phyloP scores from a whole-genome alignment of 768 basidiomycete species.

The Lactifluus subvellereus region DNA sequence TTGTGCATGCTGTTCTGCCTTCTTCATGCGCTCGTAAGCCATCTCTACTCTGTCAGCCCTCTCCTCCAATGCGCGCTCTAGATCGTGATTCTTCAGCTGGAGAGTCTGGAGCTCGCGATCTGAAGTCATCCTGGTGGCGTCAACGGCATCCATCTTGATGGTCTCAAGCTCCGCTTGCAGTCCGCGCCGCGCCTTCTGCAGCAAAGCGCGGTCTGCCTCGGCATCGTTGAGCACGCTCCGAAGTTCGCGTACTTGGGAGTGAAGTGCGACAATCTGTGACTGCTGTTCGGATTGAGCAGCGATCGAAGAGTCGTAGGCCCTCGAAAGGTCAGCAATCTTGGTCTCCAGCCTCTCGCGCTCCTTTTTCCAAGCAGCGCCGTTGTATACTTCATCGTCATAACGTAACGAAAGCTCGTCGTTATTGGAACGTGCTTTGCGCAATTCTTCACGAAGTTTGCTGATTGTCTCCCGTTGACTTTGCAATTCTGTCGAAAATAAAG shows the following conservation, averaged over 20 bases:
- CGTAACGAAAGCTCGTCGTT: conserved; percentile 69
- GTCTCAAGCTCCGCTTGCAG: conserved; percentile 76
- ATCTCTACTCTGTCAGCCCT: conserved; percentile 67
- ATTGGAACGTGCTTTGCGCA: conserved; percentile 69
- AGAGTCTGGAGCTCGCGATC: conserved; percentile 72
- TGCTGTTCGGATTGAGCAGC: conserved; percentile 76
- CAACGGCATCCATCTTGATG: conserved; percentile 70
- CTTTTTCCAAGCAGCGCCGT: conserved; percentile 76
- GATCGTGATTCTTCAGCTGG: conserved; percentile 74
- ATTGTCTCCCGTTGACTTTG: conserved; percentile 73
- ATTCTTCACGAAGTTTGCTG: conserved; percentile 73
- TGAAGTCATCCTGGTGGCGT: conserved; percentile 60
- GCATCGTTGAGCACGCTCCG: conserved; percentile 78
- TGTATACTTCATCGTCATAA: conserved; percentile 73
- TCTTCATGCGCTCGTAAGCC: conserved; percentile 73
- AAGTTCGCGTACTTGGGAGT: conserved; percentile 82
- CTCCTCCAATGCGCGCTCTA: conserved; percentile 72
- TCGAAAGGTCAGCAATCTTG: conserved; percentile 69
- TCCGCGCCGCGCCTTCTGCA: conserved; percentile 77
- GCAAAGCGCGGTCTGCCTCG: conserved; percentile 69
- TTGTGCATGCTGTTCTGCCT: conserved; percentile 68
- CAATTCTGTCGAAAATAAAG: conserved; percentile 43
- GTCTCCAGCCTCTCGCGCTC: conserved; percentile 84
- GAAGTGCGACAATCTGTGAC: conserved; percentile 73
- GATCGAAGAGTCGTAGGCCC: conserved; percentile 68